phyloP scores from a whole-genome alignment of 2,329 filamentous ascomycete species.

The Pseudophaeomoniella oleicola region DNA sequence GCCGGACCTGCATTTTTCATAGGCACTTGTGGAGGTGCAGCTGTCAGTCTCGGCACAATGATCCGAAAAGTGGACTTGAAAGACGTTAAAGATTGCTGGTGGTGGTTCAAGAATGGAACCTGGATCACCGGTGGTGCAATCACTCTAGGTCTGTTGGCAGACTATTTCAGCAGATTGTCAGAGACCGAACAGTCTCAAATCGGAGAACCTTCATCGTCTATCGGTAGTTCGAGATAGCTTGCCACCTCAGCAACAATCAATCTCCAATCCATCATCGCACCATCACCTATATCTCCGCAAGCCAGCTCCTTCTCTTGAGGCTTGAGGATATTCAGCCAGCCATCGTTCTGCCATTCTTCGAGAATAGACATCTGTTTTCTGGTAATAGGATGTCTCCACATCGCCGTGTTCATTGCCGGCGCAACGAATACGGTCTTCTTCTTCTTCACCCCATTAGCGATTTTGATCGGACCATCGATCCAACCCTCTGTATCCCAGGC shows the following conservation, averaged over 20 bases:
- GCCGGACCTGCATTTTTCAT: slow-evolving; percentile 44
- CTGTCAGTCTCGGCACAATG: slow-evolving; percentile 40
- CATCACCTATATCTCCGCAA: slow-evolving; percentile 69
- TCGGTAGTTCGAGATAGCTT: slow-evolving; percentile 3
- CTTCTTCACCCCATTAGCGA: slow-evolving; percentile 7
- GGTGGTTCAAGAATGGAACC: slow-evolving; percentile 49
- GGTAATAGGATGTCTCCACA: slow-evolving; percentile 81
- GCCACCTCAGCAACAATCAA: slow-evolving; percentile 43
- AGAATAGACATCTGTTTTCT: slow-evolving; percentile 54
- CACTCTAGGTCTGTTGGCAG: slow-evolving; percentile 37
- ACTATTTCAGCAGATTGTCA: slow-evolving; percentile 27
- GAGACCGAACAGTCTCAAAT: background rate
- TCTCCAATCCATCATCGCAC: slow-evolving; percentile 71
- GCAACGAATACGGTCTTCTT: slow-evolving; percentile 61
- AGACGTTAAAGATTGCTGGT: slow-evolving; percentile 44
- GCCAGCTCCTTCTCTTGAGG: slow-evolving; percentile 67
- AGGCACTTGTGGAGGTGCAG: slow-evolving; percentile 43
- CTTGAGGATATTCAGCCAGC: slow-evolving; percentile 56
- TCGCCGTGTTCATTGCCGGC: slow-evolving; percentile 76
- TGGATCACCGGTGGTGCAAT: slow-evolving; percentile 48
- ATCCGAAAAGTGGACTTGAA: slow-evolving; percentile 44
- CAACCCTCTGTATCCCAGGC: slow-evolving; percentile 73
- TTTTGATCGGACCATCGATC: slow-evolving; percentile 40
- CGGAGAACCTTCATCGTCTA: background rate
- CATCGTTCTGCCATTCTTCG: slow-evolving; percentile 53